Evolutionary conservation across 345 rosid genomes (phyloP), one percentile per base, ranked within the genome.

Genomic region (Eucalyptus erythrocorys): DNA sequence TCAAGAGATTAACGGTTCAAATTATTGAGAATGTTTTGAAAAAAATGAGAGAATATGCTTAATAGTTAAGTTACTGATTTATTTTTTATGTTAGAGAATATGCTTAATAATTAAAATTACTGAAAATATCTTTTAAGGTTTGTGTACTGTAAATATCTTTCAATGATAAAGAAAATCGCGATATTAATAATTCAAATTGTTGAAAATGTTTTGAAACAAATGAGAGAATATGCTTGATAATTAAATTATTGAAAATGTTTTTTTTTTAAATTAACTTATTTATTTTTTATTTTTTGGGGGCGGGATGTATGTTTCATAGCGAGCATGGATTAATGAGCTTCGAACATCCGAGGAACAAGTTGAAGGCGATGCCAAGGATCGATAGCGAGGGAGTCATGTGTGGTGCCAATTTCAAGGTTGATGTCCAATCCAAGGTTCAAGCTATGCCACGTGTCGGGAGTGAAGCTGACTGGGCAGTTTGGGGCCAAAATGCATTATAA

Each of bases 381-480:
- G 97, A 96, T 16, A 96, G 98, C 32, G 96, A 96, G 17, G 98
- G 97, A 13, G 93, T 88, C 4, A 94, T 96, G 93, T 94, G 97
- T 48, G 98, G 98, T 27, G 98, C 98, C 43, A 90, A 92, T 88
- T 96, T 95, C 91, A 94, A 92, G 91, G 98, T 90, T 5, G 98
- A 96, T 90, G 93, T 43, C 59, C 93, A 90, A 2, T 92, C 97
- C 6, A 92, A 91, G 88, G 89, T 89, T 13, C 86, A 59, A 19
- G 49, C 32, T 85, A 93, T 96, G 92, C 96, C 96, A 13, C 94
- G 97, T 48, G 97, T 95, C 1, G 98, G 97, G 2, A 96, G 98
- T 51, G 98, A 94, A 92, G 95, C 94, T 43, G 91, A 95, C 64
- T 96, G 98, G 97, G 98, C 98, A 30, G 66, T 95, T 85, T 89